Evolutionary conservation across 306 rosid genomes (phyloP).

Genomic region (Cucumis melo): DNA sequence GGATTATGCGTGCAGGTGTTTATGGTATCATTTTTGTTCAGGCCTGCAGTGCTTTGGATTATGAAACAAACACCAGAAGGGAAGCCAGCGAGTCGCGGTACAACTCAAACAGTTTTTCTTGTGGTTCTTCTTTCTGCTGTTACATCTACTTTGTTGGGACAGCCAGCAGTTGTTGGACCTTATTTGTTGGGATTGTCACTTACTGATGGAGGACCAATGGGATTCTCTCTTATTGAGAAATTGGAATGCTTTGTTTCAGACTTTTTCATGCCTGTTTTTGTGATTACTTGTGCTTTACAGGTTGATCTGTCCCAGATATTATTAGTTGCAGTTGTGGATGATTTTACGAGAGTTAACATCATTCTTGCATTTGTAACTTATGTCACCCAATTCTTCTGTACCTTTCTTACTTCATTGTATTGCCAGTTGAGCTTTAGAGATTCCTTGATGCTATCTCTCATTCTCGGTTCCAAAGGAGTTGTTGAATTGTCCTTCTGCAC

Average conservation of each 20-base stretch:
- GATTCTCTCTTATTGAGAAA: slow-evolving; percentile 39
- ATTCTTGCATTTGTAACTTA: neutral
- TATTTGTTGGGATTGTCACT: slow-evolving; percentile 42
- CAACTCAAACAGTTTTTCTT: neutral
- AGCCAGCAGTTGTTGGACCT: slow-evolving; percentile 29
- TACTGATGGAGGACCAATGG: slow-evolving; percentile 57
- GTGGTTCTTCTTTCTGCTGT: slow-evolving; percentile 14
- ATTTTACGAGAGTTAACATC: neutral
- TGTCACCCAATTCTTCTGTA: slow-evolving; percentile 1
- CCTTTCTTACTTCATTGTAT: slow-evolving; percentile 13
- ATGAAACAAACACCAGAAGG: slow-evolving; percentile 15
- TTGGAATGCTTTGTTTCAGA: slow-evolving; percentile 20
- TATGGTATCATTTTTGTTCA: neutral
- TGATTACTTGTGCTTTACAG: slow-evolving; percentile 26
- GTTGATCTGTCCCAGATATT: slow-evolving; percentile 13
- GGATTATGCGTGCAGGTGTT: neutral
- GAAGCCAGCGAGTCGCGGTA: slow-evolving; percentile 1
- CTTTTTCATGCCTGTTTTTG: slow-evolving; percentile 38
- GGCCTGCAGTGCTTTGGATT: slow-evolving; percentile 12
- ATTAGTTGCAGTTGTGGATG: neutral
- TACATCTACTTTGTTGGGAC: slow-evolving; percentile 4
- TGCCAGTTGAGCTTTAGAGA: slow-evolving; percentile 29
- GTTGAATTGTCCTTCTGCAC: slow-evolving; percentile 22
- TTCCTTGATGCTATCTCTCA: slow-evolving; percentile 31
- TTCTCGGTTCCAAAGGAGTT: slow-evolving; percentile 45